A percentile compares a stretch with the other conserved stretches of the same genome.
Evolutionary conservation across 2,329 filamentous ascomycete genomes (phyloP).

Genomic region (Colletotrichum shisoi): DNA sequence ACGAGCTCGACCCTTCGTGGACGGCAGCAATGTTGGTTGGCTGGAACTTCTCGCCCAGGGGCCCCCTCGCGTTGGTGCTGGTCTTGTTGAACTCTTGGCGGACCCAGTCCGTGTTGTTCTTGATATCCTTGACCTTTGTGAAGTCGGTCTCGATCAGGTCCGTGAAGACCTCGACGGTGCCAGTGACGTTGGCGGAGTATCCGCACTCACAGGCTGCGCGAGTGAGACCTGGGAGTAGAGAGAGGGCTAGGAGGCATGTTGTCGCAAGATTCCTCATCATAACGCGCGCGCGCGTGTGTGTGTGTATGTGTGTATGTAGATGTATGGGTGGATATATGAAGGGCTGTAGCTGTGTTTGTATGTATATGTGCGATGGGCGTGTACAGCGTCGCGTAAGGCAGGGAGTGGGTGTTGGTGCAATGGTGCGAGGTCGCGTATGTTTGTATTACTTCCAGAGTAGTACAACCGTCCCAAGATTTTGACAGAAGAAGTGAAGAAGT

Average conservation of each 20-base stretch:
- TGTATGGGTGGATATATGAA: too few relatives aligned
- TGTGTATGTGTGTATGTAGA: neutral
- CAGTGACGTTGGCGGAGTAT: slow-evolving; percentile 65
- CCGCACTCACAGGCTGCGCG: slow-evolving; percentile 72
- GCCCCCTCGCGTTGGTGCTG: slow-evolving; percentile 64
- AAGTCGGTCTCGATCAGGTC: slow-evolving; percentile 78
- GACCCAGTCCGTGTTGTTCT: slow-evolving; percentile 67
- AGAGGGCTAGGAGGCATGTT: slow-evolving; percentile 26
- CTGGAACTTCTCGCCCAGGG: slow-evolving; percentile 70
- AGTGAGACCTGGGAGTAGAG: slow-evolving; percentile 27
- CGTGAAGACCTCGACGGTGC: slow-evolving; percentile 64
- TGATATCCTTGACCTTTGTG: slow-evolving; percentile 59
- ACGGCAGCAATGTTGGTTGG: slow-evolving; percentile 64
- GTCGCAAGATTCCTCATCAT: slow-evolving; percentile 14
- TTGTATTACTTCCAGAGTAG: slow-evolving; percentile 21
- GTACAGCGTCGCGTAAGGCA: neutral
- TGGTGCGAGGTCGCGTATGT: neutral
- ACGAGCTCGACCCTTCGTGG: slow-evolving; percentile 48
- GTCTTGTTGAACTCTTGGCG: slow-evolving; percentile 73
- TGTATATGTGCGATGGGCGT: neutral
- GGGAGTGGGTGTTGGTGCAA: neutral
- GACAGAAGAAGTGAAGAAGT: slow-evolving; percentile 7
- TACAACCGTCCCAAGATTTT: slow-evolving; percentile 21
- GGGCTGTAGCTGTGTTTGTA: too few relatives aligned
- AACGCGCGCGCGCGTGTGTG: neutral